Base-by-base conservation (phyloP, 176 grass and related monocot genomes). In the Raddia distichophylla region DNA sequence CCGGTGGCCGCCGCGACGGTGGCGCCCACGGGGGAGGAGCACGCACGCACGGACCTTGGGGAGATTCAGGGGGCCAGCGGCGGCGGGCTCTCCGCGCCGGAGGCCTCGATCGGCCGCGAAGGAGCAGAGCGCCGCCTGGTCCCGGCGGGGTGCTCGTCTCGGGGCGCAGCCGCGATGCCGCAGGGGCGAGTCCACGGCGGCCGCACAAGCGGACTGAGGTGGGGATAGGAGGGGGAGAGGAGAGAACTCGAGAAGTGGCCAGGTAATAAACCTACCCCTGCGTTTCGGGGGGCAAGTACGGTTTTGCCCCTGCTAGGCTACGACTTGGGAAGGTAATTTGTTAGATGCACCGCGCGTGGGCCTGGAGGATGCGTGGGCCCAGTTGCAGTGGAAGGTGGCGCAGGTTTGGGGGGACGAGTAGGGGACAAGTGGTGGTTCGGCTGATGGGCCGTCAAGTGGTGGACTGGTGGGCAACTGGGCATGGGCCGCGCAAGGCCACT, bases 261-360 rank as follows among this genome's bases (percentile, higher is more conserved):
- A 59, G 46, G 83, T 75, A 60, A 69, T 65, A 75, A 73, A 59
- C 88, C 78, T 82, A 86, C 59, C 64, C 51, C 14, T 19, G 74
- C 18, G 18, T 47, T 78, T 34, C 46, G 14, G 53, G 55, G 64
- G 20, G 50, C 6, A 90, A 90, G 67, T 73, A 90, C 88, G 74
- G 18, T 78, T 90, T 77, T 90, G 79, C 83, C 88, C 87, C 83
- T 65, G 65, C n/a, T n/a, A n/a, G n/a, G n/a, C n/a, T n/a, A n/a
- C 22, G 16, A 19, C 40, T 45, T 8, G 33, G 2, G 1, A 5
- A 1, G 43, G 37, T 11, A 10, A 55, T 45, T 79, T 74, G 80
- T 18, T 75, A 54, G n/a, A 12, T 15, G 60, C 70, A 67, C 60
- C 0, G 2, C 4, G 57, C 12, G 2, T 64, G 32, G 44, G 15